phyloP scores from a whole-genome alignment of 2,329 filamentous ascomycete species.

The Fusarium abutilonis region DNA sequence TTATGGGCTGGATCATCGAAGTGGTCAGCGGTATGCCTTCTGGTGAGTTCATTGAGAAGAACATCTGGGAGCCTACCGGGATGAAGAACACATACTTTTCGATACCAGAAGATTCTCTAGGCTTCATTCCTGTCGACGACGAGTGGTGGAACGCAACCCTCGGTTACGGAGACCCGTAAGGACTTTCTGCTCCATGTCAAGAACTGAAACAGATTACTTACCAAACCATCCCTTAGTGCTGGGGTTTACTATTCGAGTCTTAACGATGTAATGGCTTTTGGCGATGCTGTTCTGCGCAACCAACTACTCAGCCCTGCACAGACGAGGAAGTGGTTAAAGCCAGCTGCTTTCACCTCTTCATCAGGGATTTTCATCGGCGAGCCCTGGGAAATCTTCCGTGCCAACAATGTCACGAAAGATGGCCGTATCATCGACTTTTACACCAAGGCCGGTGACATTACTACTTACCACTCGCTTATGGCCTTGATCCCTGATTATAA shows the following conservation, averaged over 20 bases:
- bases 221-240: neutral
- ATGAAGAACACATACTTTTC: constrained; percentile 6
- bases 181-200: fast-evolving
- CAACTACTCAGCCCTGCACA: neutral
- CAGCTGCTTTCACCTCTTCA: constrained; percentile 6
- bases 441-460: constrained; percentile 17
- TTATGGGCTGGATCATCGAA: constrained; percentile 16
- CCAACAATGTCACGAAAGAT: constrained; percentile 21
- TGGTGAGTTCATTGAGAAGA: constrained; percentile 12
- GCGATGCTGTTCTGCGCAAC: neutral
- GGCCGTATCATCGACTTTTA: constrained; percentile 23
- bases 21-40: constrained; percentile 19
- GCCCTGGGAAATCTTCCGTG: constrained; percentile 21
- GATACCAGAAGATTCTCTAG: constrained; percentile 7
- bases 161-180: constrained; percentile 19
- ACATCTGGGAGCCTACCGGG: constrained; percentile 11
- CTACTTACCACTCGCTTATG: constrained; percentile 11
- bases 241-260: constrained; percentile 16
- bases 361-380: neutral
- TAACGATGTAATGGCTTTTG: constrained; percentile 16
- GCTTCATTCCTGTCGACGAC: constrained; percentile 6
- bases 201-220: neutral
- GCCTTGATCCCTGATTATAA: constrained; percentile 15
- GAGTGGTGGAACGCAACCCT: constrained; percentile 26
- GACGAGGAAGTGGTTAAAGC: constrained; percentile 26